These are phyloP conservation scores for Liquidambar formosana DNA, from an alignment of 164 flowering plant genomes.

Conservation along the genomic window DNA sequence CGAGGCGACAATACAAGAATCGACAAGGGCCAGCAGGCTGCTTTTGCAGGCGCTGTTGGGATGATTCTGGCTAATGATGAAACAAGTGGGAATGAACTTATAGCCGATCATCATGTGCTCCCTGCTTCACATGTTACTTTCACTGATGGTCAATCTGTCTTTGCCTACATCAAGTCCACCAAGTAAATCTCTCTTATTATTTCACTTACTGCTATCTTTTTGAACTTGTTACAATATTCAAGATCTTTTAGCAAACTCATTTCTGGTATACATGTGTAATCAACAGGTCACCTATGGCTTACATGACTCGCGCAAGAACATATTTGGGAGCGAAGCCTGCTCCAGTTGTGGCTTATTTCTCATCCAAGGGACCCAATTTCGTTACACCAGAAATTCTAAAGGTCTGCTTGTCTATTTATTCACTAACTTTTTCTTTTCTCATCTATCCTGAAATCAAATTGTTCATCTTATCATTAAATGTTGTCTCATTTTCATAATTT, in stretches of 20 bases:
- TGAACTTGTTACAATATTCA: no score
- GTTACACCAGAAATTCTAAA: slow-evolving; percentile 54
- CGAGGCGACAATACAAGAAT: slow-evolving; percentile 53
- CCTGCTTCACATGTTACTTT: slow-evolving; percentile 39
- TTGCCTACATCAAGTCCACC: slow-evolving; percentile 35
- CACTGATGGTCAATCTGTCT: slow-evolving; percentile 32
- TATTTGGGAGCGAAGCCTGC: slow-evolving; percentile 40
- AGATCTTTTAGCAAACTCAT: no score
- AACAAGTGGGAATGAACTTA: slow-evolving; percentile 28
- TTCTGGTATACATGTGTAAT: no score
- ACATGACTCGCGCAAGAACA: slow-evolving; percentile 24
- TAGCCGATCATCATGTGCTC: slow-evolving; percentile 38
- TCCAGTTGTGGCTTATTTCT: slow-evolving; percentile 60
- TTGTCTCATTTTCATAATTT: slow-evolving; percentile 49
- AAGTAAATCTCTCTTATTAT: slow-evolving; percentile 25
- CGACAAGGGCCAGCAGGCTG: slow-evolving; percentile 48
- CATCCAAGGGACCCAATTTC: slow-evolving; percentile 60
- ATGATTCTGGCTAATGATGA: slow-evolving; percentile 53
- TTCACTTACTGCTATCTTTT: no score
- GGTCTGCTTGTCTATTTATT: slow-evolving; percentile 37
- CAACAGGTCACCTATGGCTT: slow-evolving; percentile 39
- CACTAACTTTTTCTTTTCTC: no score
- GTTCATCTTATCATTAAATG: slow-evolving; percentile 76
- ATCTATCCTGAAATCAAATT: not conserved
- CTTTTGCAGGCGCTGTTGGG: slow-evolving; percentile 57